Percentiles rank a stretch among this genome's conserved stretches.
phyloP scores from a whole-genome alignment of 2,329 filamentous ascomycete species.

The Neofusicoccum sp. region DNA sequence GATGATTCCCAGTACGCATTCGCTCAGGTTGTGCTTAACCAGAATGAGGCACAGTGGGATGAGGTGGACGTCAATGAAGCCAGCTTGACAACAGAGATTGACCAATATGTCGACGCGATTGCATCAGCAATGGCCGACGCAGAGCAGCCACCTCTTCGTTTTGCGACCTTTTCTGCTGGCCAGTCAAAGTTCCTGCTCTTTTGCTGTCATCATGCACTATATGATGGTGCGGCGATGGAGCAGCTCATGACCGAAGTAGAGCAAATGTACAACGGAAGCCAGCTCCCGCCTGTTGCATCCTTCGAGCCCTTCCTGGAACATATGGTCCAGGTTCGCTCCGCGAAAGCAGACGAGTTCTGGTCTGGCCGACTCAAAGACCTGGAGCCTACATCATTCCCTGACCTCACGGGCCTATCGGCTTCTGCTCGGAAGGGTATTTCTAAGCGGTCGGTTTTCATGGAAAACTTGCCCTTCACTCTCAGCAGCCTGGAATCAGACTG shows the following conservation, averaged over 20 bases:
- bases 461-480: conserved; percentile 25
- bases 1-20: conserved; percentile 61
- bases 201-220: conserved; percentile 76
- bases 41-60: conserved; percentile 46
- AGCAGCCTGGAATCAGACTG: conserved; percentile 25
- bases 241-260: conserved; percentile 71
- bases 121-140: conserved; percentile 49
- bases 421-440: conserved; percentile 21
- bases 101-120: conserved; percentile 43
- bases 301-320: conserved; percentile 65
- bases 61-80: conserved; percentile 20
- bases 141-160: conserved; percentile 35
- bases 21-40: conserved; percentile 66
- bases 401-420: conserved; percentile 29
- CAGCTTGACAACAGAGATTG: conserved; percentile 37
- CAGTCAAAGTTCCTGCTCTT: conserved; percentile 42
- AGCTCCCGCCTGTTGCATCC: conserved; percentile 50
- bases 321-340: conserved; percentile 51
- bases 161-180: conserved; percentile 28
- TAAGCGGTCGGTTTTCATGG: conserved; percentile 28
- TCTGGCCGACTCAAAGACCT: conserved; percentile 53
- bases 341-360: conserved; percentile 66
- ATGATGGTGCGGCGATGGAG: conserved; percentile 77
- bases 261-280: conserved; percentile 47
- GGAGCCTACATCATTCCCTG: conserved; percentile 43